Conservation (phyloP, 163 green algal genomes). For the Chloromonas sp. region DNA sequence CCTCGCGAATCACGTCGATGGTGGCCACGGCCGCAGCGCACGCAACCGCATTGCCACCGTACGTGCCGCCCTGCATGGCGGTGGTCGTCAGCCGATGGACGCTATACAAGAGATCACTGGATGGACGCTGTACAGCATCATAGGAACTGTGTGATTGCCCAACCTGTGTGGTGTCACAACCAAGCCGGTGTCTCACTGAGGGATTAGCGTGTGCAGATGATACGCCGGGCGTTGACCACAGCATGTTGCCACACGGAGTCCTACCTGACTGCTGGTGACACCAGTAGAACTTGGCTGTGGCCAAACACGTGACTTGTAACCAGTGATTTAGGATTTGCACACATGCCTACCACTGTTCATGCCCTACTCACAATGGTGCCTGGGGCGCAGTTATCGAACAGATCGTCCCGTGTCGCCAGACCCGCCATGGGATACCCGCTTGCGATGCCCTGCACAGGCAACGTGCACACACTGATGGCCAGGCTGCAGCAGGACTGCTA, state of each 20-base stretch:
- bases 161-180: no score
- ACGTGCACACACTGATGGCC: slow-evolving; percentile 41
- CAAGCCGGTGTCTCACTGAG: no score
- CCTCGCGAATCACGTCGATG: slow-evolving; percentile 70
- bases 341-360: no score
- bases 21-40: slow-evolving; percentile 70
- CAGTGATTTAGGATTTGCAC: no score
- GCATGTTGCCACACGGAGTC: background rate
- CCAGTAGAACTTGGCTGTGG: background rate
- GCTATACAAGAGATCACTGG: no score
- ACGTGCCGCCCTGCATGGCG: slow-evolving; percentile 63
- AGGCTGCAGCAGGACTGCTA: slow-evolving; percentile 14
- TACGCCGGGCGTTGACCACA: no score
- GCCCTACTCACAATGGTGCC: slow-evolving; percentile 53
- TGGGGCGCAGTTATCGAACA: slow-evolving; percentile 46
- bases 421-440: slow-evolving; percentile 77
- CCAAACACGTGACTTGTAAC: no score
- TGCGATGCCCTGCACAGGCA: slow-evolving; percentile 56
- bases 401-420: slow-evolving; percentile 41
- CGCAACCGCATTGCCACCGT: slow-evolving; percentile 66
- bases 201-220: no score
- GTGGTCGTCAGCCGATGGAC: no score
- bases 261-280: background rate
- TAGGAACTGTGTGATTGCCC: no score
- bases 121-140: no score